These are phyloP conservation scores for Hortiboletus campestris DNA, from an alignment of 768 basidiomycete genomes.

Conservation along the genomic window DNA sequence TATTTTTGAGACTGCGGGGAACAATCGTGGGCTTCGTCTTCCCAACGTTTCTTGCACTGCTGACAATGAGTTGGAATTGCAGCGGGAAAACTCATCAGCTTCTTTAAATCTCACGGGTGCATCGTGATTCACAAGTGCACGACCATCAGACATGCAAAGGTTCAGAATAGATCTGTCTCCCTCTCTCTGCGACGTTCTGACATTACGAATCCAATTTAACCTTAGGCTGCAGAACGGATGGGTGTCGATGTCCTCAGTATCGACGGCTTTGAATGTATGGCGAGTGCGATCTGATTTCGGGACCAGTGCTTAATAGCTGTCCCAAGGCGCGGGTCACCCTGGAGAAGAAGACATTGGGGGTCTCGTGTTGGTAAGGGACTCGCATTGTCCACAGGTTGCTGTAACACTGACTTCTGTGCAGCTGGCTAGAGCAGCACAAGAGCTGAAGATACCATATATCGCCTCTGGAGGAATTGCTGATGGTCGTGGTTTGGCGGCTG, in stretches of 20 bases:
- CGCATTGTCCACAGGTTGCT: background rate
- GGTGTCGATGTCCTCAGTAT: conserved; percentile 89
- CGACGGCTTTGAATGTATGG: conserved; percentile 86
- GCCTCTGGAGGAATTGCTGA: conserved; percentile 92
- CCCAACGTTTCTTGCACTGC: background rate
- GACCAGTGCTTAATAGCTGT: conserved; percentile 5
- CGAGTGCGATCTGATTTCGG: background rate
- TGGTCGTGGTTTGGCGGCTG: conserved; percentile 78
- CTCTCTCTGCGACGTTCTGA: conserved; percentile 21
- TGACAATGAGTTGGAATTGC: background rate
- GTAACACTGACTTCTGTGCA: conserved; percentile 27
- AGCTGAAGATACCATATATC: conserved; percentile 81
- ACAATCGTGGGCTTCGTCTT: conserved; percentile 60
- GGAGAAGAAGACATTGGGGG: conserved; percentile 94
- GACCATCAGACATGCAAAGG: conserved; percentile 81
- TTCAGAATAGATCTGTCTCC: conserved; percentile 28
- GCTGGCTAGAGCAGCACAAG: conserved; percentile 85
- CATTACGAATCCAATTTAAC: background rate
- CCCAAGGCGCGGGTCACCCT: conserved; percentile 86
- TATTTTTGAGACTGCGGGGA: conserved; percentile 92
- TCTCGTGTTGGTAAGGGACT: conserved; percentile 62
- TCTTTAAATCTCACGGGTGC: conserved; percentile 75
- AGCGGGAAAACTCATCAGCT: conserved; percentile 79
- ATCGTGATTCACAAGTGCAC: conserved; percentile 92
- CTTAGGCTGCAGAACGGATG: conserved; percentile 60